Base-by-base conservation (phyloP, 2,329 filamentous ascomycete genomes). In the Penicillium sp. region DNA sequence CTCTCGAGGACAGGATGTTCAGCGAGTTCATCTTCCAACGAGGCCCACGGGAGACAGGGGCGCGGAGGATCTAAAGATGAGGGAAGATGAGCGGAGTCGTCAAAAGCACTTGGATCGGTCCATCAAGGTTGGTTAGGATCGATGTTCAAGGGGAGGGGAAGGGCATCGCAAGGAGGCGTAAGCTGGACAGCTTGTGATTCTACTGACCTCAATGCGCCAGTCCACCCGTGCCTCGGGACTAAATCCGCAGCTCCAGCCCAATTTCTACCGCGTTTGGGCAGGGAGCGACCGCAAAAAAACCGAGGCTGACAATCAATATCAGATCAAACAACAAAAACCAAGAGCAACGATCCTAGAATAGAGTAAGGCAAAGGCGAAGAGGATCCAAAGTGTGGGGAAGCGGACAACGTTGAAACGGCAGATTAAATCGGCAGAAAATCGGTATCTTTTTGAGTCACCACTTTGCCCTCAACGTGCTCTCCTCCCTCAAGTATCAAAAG, bases 1-100 rank as follows among this genome's bases (percentile, higher is more conserved):
- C 89, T 76, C 88, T 87, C 71, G 89, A 85, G 68, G 90, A 94
- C 72, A 96, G 84, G 73, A 96, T 90, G 78, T 94, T 95, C 79
- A 96, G 81, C 67, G 92, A 95, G 85, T 96, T 96, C 92, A 96
- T 96, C 76, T 81, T 89, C 79, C 74, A 73, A 69, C 65, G 62
- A 61, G 67, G 69, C 76, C 74, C 77, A 80, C 79, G 69, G 70
- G 73, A 68, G 62, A 64, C 64, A 60, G 61, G 61, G 65, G 65
- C 67, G 63, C 68, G 66, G 64, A 43, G 54, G 65, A 60, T 72
- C 68, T 72, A 62, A 46, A 58, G 46, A 55, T 44, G 45, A n/a
- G 22, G 44, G 38, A 49, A 46, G 41, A 53, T 62, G 50, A 61
- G 60, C 51, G 38, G 5, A 55, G 44, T 55, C 50, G 54, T 56